Evolutionary conservation across 1,139 yeast species (phyloP).

Genomic region (Blastobotrys buckinghamii): DNA sequence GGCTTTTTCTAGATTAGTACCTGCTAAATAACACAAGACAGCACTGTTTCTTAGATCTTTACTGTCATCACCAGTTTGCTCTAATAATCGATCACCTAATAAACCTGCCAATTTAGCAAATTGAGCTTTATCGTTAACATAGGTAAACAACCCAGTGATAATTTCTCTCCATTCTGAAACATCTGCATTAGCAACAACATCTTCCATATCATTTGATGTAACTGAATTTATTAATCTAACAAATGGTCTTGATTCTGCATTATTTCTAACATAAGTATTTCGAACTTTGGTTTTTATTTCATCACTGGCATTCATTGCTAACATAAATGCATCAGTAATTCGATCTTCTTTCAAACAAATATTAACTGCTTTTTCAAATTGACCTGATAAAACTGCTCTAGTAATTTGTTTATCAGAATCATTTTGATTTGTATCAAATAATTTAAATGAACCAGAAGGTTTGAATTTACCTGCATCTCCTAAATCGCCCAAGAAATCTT

Average conservation of each 20-base stretch:
- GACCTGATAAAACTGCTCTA: conserved; percentile 55
- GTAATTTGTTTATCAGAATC: conserved; percentile 48
- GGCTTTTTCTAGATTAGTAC: conserved; percentile 72
- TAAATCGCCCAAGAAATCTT: conserved; percentile 29
- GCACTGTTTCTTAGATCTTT: conserved; percentile 60
- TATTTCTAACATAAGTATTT: conserved; percentile 59
- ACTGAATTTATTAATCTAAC: conserved; percentile 71
- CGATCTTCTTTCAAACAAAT: conserved; percentile 58
- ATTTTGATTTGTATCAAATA: conserved; percentile 36
- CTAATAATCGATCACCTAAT: conserved; percentile 68
- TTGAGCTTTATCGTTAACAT: conserved; percentile 36
- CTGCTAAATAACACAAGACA: conserved; percentile 71
- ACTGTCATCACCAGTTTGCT: conserved; percentile 23
- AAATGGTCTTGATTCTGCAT: conserved; percentile 49
- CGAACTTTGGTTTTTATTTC: conserved; percentile 59
- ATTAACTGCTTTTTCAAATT: conserved; percentile 62
- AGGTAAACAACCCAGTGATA: conserved; percentile 63
- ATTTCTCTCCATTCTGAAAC: conserved; percentile 78
- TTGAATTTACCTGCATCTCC: conserved; percentile 21
- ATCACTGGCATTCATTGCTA: conserved; percentile 65
- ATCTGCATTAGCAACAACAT: conserved; percentile 72
- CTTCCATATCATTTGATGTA: conserved; percentile 55
- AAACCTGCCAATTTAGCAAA: conserved; percentile 53
- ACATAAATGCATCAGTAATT: conserved; percentile 71
- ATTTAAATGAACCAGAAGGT: conserved; percentile 42